Conservation (phyloP, 192 early-diverging fungal genomes). For the Coemansia sp. region DNA sequence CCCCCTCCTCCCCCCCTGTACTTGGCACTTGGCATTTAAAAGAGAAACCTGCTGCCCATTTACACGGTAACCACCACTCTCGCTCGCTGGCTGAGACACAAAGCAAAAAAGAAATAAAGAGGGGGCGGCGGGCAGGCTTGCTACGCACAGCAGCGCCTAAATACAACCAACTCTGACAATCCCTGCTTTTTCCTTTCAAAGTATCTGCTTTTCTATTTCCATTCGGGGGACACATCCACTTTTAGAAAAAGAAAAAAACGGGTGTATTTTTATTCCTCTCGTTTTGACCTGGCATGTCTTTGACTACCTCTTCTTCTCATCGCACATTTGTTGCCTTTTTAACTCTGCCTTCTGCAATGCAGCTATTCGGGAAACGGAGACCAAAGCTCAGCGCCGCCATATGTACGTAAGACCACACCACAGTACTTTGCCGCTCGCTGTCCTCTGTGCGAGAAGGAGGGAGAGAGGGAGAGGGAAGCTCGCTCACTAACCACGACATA, state of each 20-base stretch:
- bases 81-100: too few species aligned
- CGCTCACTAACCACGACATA: neutral
- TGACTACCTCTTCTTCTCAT: conserved; percentile 17
- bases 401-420: conserved; percentile 32
- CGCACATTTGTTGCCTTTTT: conserved; percentile 22
- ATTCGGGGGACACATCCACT: neutral
- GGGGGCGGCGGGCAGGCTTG: too few species aligned
- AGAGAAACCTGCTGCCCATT: neutral
- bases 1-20: neutral
- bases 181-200: neutral
- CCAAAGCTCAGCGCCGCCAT: conserved; percentile 42
- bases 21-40: conserved; percentile 1
- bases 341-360: conserved; percentile 48
- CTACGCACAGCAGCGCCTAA: too few species aligned
- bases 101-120: neutral
- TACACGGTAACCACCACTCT: neutral
- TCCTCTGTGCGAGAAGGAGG: neutral
- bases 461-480: neutral
- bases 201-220: neutral
- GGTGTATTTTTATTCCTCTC: conserved; percentile 1
- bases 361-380: conserved; percentile 50
- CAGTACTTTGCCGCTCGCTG: neutral
- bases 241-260: neutral
- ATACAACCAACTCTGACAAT: neutral
- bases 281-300: neutral